Percentiles rank a stretch among this genome's conserved stretches.
These are phyloP conservation scores for Russula earlei DNA, from an alignment of 768 basidiomycete species.

Conservation along the genomic window DNA sequence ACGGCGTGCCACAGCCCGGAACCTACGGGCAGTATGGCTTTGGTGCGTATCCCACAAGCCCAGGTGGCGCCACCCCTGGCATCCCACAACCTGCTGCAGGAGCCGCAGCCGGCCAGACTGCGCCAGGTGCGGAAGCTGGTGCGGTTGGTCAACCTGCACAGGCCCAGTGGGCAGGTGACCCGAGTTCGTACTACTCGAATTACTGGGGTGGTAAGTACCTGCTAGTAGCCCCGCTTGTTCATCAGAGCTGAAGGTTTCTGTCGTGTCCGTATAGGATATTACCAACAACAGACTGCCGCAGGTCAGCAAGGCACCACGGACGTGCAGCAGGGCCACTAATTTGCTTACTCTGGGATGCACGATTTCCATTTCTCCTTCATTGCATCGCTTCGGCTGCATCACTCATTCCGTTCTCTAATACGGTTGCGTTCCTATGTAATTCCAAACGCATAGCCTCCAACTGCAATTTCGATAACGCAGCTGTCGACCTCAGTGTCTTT, in stretches of 20 bases:
- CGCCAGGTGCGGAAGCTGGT: constrained; percentile 46
- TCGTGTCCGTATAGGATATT: constrained; percentile 49
- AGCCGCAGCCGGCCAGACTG: constrained; percentile 38
- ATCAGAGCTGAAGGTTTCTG: background rate
- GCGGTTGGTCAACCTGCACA: constrained; percentile 48
- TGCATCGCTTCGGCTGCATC: constrained; percentile 3
- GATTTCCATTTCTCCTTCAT: background rate
- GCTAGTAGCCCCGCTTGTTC: background rate
- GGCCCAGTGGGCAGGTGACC: constrained; percentile 71
- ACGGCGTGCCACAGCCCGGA: constrained; percentile 79
- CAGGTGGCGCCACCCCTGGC: constrained; percentile 41
- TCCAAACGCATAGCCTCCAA: constrained; percentile 4
- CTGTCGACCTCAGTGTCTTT: constrained; percentile 2
- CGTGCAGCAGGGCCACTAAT: constrained; percentile 26
- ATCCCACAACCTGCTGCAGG: constrained; percentile 39
- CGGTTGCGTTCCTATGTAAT: constrained; percentile 1
- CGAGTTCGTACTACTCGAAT: constrained; percentile 67
- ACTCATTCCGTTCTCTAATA: constrained; percentile 7
- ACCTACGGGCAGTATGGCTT: constrained; percentile 76
- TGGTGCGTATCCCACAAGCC: constrained; percentile 63
- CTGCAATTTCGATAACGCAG: constrained; percentile 7
- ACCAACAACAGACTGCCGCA: constrained; percentile 59
- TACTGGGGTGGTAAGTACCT: constrained; percentile 72
- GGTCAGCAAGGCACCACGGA: constrained; percentile 52
- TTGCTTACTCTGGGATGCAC: background rate